Conservation (phyloP, 116 monocot genomes). For the Trichopus zeylanicus region DNA sequence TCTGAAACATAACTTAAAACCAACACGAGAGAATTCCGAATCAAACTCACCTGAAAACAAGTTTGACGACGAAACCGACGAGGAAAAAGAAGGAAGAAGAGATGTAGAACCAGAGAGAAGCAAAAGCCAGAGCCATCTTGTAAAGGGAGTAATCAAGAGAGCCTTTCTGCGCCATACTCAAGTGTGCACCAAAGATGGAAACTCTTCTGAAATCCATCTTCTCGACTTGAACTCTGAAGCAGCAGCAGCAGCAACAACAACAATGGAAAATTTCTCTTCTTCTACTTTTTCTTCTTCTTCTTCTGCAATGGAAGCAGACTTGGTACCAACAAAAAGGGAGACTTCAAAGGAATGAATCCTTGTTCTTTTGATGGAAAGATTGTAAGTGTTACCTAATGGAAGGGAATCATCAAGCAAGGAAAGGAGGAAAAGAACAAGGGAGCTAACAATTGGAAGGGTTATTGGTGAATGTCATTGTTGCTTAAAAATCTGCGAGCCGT, state of each 20-base stretch:
- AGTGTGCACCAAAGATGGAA: not conserved
- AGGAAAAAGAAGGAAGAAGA: slow-evolving; percentile 16
- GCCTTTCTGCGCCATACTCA: slow-evolving; percentile 2
- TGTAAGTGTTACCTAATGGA: not conserved
- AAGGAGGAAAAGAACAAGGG: not conserved
- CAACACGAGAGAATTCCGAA: not conserved
- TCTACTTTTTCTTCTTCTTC: no score
- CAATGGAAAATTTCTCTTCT: not conserved
- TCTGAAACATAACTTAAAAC: not conserved
- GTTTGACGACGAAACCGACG: slow-evolving; percentile 18
- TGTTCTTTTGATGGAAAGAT: no score
- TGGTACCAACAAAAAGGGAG: slow-evolving; percentile 8
- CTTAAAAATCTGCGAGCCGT: slow-evolving; percentile 2
- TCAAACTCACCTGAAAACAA: slow-evolving; percentile 36
- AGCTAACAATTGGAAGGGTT: not conserved
- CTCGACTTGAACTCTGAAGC: slow-evolving; percentile 11
- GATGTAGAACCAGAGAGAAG: slow-evolving; percentile 20
- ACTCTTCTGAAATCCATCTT: slow-evolving; percentile 1
- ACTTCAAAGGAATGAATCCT: not conserved
- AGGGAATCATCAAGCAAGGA: no score
- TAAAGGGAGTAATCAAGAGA: slow-evolving; percentile 8
- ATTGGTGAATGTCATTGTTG: slow-evolving; percentile 7
- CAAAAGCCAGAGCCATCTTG: slow-evolving; percentile 17
- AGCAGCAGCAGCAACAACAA: no score
- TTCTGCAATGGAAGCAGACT: slow-evolving; percentile 9